Percentiles rank a stretch among this genome's conserved stretches.
These are phyloP conservation scores for Pulveroboletus sp. DNA, from an alignment of 768 basidiomycete species.

Conservation along the genomic window DNA sequence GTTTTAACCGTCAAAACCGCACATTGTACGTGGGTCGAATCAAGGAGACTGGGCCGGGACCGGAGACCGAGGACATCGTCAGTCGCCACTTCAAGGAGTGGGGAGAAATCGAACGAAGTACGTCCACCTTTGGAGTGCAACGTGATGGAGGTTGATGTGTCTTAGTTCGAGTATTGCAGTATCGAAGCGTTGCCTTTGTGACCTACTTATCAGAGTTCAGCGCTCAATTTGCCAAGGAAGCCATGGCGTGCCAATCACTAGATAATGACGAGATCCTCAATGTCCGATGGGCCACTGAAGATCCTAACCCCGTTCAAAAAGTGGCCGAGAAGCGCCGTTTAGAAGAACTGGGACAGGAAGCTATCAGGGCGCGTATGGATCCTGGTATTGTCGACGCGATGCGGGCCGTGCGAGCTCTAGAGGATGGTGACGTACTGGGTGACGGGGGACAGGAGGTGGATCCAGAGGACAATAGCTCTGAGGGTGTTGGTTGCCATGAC, in stretches of 20 bases:
- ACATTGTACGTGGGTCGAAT: constrained; percentile 94
- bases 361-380: constrained; percentile 81
- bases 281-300: constrained; percentile 98
- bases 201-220: constrained; percentile 83
- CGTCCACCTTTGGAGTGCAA: constrained; percentile 28
- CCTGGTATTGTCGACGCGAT: constrained; percentile 87
- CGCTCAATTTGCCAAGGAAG: constrained; percentile 96
- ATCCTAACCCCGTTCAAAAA: constrained; percentile 91
- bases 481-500: constrained; percentile 32
- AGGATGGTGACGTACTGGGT: constrained; percentile 59
- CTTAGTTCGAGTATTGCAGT: constrained; percentile 83
- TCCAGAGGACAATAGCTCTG: constrained; percentile 30
- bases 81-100: constrained; percentile 92
- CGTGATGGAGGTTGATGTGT: constrained; percentile 4
- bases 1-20: constrained; percentile 89
- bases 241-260: constrained; percentile 97
- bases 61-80: constrained; percentile 90
- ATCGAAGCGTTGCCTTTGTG: constrained; percentile 95
- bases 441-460: constrained; percentile 35
- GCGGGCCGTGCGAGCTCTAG: constrained; percentile 78
- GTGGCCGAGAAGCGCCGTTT: constrained; percentile 79
- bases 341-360: constrained; percentile 80
- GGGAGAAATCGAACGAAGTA: constrained; percentile 90
- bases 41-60: constrained; percentile 82
- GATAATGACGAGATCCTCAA: constrained; percentile 98